Percentiles rank a stretch among this genome's conserved stretches.
These are phyloP conservation scores for Aquilaria malaccensis DNA, from an alignment of 345 rosid species.

Conservation along the genomic window DNA sequence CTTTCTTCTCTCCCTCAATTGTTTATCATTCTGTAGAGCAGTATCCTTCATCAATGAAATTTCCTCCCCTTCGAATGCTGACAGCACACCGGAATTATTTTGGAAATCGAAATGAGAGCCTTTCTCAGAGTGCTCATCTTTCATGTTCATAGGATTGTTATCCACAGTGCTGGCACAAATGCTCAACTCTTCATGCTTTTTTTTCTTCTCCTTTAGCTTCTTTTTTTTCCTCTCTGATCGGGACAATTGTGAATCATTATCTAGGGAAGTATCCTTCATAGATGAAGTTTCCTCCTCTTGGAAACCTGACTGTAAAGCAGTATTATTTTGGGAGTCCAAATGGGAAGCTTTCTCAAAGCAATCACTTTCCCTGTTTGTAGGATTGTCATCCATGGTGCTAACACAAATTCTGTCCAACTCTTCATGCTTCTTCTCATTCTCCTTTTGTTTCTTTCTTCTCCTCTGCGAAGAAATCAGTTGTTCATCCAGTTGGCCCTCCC, in stretches of 20 bases:
- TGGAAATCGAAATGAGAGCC: background rate
- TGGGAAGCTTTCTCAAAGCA: background rate
- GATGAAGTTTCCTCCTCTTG: background rate
- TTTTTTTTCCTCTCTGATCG: background rate
- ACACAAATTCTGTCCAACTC: no score
- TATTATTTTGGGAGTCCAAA: background rate
- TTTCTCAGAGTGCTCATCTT: background rate
- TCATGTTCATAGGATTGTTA: background rate
- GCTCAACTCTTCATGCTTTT: background rate
- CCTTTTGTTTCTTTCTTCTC: no score
- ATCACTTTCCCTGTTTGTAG: background rate
- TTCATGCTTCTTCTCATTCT: no score
- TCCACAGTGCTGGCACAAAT: no score
- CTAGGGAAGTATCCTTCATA: background rate
- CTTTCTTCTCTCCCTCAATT: no score
- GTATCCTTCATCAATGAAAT: constrained; percentile 7
- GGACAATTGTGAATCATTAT: background rate
- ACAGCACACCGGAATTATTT: background rate
- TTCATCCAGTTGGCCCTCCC: no score
- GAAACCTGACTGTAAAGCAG: background rate
- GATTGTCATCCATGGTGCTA: no score
- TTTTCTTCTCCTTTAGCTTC: background rate
- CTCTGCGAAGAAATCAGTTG: no score
- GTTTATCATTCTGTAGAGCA: background rate
- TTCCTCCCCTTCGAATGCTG: background rate